Percentiles rank a stretch among this genome's conserved stretches.
Conservation (phyloP, 495 filamentous ascomycete genomes). For the Hypoxylon cercidicola region DNA sequence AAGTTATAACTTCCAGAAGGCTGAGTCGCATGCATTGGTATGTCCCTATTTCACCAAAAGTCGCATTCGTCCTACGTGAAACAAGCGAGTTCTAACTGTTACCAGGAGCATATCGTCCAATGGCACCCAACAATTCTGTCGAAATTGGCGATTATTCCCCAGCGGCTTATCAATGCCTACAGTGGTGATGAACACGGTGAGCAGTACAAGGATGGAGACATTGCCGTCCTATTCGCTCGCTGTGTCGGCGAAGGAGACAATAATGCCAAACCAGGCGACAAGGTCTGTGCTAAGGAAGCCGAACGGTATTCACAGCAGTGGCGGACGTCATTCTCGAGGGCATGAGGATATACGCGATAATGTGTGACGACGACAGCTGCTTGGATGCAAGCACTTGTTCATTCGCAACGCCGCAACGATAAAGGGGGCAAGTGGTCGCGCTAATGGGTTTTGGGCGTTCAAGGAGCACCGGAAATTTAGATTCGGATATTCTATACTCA, state of each 20-base stretch:
- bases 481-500: constrained; percentile 37
- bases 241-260: constrained; percentile 69
- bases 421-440: constrained; percentile 7
- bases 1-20: constrained; percentile 94
- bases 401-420: constrained; percentile 25
- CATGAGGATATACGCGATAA: constrained; percentile 30
- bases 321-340: constrained; percentile 53
- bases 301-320: constrained; percentile 58
- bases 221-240: constrained; percentile 77
- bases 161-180: constrained; percentile 84
- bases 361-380: constrained; percentile 27
- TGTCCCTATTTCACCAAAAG: constrained; percentile 38
- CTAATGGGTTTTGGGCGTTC: constrained; percentile 35
- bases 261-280: too few relatives aligned
- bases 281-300: constrained; percentile 76
- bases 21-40: constrained; percentile 92
- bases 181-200: constrained; percentile 50
- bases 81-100: constrained; percentile 36
- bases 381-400: constrained; percentile 24
- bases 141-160: constrained; percentile 84
- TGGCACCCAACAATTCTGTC: constrained; percentile 99
- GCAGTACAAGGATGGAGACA: constrained; percentile 85
- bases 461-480: constrained; percentile 29
- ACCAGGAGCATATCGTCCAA: constrained; percentile 88
- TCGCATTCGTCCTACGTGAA: background rate